Evolutionary conservation across 345 rosid genomes (phyloP), one percentile per base, ranked within the genome.

Genomic region (Eucalyptus curtisii): DNA sequence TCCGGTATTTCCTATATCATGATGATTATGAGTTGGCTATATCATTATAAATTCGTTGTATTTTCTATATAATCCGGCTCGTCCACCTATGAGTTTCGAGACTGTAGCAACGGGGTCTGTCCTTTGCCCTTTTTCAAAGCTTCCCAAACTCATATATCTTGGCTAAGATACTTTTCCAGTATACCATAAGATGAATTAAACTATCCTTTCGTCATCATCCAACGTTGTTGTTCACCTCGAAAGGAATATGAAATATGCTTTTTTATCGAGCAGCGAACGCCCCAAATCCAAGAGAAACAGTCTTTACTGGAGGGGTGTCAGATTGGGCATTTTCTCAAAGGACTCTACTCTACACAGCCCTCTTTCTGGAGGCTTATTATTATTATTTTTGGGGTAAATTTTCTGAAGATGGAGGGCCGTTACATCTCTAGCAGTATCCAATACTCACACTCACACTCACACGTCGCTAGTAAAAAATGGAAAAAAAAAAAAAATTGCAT

Each of bases 31-130:
- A 52, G 10, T n/a, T n/a, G 76, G 19, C 2, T 64, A 4, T 64
- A 1, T 64, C 20, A 1, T 64, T 14, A 64, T 64, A 1, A 64
- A 14, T 64, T 14, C 16, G 4, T n/a, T 64, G 2, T n/a, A 14
- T n/a, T 0, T n/a, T 14, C 19, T 17, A n/a, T n/a, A n/a, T 64
- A 64, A 64, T n/a, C 76, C 0, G 3, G 16, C 40, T 52, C 2
- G 5, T 52, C 57, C 17, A 3, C 37, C 13, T 14, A n/a, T 64
- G 31, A 30, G 76, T 64, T 64, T 4, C 76, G 17, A n/a, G 20
- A 64, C 1, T 14, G 76, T 37, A 30, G 76, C 15, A 64, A n/a
- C 19, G 0, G 37, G 76, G 37, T 0, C 76, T 13, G 19, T n/a
- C 76, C 7, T 27, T 59, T 12, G 31, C 31, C 31, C 8, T 27